phyloP scores from a whole-genome alignment of 305 asterid species.

The Fraxinus paxiana region DNA sequence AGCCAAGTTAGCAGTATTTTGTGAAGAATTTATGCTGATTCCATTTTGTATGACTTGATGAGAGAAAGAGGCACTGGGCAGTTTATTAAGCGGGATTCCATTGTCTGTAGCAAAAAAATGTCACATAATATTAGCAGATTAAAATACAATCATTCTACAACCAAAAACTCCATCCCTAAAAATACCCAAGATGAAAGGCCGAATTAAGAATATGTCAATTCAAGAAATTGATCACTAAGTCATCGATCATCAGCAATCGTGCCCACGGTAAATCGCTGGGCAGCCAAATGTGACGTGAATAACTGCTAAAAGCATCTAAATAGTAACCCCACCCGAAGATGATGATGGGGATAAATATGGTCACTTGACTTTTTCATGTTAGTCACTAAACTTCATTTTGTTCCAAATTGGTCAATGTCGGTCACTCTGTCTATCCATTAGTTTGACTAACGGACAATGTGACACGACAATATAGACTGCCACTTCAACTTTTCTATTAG shows the following conservation, averaged over 20 bases:
- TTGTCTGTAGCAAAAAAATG: slow-evolving; percentile 33
- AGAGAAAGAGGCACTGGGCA: slow-evolving; percentile 37
- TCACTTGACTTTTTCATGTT: background rate
- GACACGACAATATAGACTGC: background rate
- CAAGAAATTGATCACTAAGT: background rate
- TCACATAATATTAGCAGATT: slow-evolving; percentile 23
- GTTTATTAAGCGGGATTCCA: slow-evolving; percentile 33
- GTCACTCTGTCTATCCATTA: background rate
- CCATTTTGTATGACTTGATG: slow-evolving; percentile 34
- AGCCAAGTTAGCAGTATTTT: slow-evolving; percentile 15
- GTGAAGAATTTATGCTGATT: slow-evolving; percentile 26
- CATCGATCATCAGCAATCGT: background rate
- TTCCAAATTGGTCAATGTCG: background rate
- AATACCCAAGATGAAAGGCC: background rate
- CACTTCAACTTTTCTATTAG: background rate
- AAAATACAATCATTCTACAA: slow-evolving; percentile 14
- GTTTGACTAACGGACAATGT: background rate
- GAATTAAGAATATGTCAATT: background rate
- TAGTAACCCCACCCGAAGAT: background rate
- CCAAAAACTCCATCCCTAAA: slow-evolving; percentile 13
- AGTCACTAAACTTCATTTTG: background rate
- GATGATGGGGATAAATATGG: background rate
- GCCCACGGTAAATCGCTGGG: background rate
- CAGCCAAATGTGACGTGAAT: background rate
- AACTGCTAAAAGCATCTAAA: background rate